Evolutionary conservation across 2,329 filamentous ascomycete species (phyloP), one percentile per base, ranked within the genome.

Genomic region (Magnaporthiopsis poae): DNA sequence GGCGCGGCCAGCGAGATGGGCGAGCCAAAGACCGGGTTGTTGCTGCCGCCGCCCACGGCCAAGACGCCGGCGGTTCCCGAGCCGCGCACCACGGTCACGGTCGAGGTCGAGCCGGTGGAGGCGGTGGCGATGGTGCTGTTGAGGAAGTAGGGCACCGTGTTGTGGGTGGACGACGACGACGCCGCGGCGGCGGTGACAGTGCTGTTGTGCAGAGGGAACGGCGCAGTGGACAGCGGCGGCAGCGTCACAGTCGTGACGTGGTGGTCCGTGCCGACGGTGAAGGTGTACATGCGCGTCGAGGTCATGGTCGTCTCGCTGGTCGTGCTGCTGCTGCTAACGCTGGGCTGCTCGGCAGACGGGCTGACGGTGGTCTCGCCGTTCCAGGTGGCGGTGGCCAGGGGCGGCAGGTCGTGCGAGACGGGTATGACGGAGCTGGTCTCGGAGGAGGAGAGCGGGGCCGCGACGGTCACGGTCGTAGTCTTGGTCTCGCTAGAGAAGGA

Each of bases 71-170:
- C 68, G 2, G 71, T 36, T 9, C 35, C 72, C 65, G 66, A 70
- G 59, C 76, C 70, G 66, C 72, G 72, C 67, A 77, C 71, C 67
- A 77, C 71, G 18, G 75, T 78, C 21, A 69, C 69, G 8, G 75
- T 76, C 60, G 33, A 39, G 21, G 13, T 60, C 60, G 3, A n/a
- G 21, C 21, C 39, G 39, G 39, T 46, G 13, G 39, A 46, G 39
- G 35, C 8, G 35, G 39, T 46, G 13, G 39, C 5, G 39, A 8
- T 11, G 35, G 39, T 46, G 39, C 39, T 15, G 39, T 35, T 12
- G 62, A 13, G 52, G 56, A 66, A 62, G 68, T 68, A 27, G 36
- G 63, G 72, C 59, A 25, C 21, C 21, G 46, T 56, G 21, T 56
- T 56, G 46, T 11, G n/a, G 31, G 68, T 71, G 31, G 31, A 31